Percentiles rank a stretch among this genome's conserved stretches.
phyloP scores from a whole-genome alignment of 73 alveolate genomes.

The Diophrys appendiculata region DNA sequence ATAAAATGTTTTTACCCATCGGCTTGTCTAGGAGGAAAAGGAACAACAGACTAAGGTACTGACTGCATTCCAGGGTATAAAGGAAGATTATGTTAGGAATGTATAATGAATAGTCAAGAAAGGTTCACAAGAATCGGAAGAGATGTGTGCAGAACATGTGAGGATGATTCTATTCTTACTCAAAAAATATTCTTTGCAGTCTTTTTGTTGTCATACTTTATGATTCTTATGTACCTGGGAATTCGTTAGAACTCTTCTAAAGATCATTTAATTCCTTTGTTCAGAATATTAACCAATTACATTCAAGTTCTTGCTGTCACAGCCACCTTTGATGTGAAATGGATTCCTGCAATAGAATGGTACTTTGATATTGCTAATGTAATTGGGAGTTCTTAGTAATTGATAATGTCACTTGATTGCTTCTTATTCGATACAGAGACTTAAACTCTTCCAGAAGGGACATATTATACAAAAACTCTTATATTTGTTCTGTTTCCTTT shows the following conservation, averaged over 20 bases:
- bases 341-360: neutral
- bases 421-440: no score
- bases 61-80: neutral
- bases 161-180: neutral
- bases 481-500: neutral
- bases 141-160: neutral
- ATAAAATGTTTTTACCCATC: slow-evolving; percentile 29
- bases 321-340: no score
- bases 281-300: no score
- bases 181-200: neutral
- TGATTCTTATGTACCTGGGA: no score
- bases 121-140: neutral
- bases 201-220: no score
- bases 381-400: neutral
- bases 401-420: neutral
- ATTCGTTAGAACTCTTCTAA: no score
- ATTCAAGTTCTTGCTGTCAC: no score
- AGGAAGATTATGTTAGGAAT: neutral
- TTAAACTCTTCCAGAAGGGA: neutral
- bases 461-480: neutral
- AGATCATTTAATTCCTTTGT: no score
- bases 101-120: neutral
- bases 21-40: slow-evolving; percentile 41
- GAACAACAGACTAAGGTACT: neutral
- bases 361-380: neutral